These are phyloP conservation scores for Saxispiralis lemnorum DNA, from an alignment of 495 filamentous ascomycete species.

Conservation along the genomic window DNA sequence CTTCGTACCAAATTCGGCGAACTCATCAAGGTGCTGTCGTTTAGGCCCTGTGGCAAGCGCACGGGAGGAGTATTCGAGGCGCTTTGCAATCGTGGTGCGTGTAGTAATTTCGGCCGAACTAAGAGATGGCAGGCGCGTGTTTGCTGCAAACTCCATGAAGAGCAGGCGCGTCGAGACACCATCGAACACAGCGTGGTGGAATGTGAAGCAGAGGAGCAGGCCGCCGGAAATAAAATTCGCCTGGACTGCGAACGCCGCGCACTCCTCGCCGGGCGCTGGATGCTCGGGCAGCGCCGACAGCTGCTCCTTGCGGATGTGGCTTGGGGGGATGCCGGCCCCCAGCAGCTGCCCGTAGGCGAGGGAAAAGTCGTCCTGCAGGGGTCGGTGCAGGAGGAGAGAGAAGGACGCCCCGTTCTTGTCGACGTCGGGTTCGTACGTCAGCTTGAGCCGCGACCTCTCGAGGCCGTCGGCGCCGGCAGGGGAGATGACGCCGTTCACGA, in stretches of 20 bases:
- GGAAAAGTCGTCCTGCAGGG: background rate
- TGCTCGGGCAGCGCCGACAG: background rate
- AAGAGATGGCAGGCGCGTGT: background rate
- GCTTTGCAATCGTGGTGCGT: background rate
- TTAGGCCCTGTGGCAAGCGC: background rate
- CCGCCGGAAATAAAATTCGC: constrained; percentile 1
- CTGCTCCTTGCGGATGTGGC: background rate
- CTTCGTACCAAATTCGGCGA: constrained; percentile 4
- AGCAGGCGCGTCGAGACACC: background rate
- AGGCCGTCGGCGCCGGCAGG: background rate
- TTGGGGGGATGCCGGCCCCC: constrained; percentile 2
- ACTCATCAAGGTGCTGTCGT: background rate
- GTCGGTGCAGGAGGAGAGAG: background rate
- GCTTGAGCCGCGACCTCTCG: background rate
- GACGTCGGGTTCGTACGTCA: background rate
- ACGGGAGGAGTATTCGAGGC: background rate
- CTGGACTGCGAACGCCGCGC: constrained; percentile 1
- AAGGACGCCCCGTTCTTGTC: background rate
- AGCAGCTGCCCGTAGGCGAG: background rate
- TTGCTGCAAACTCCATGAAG: background rate
- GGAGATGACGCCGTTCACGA: background rate
- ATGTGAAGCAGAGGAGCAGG: constrained; percentile 3
- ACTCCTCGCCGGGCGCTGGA: background rate
- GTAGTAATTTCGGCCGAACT: background rate
- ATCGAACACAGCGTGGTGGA: constrained; percentile 4